Evolutionary conservation across 345 rosid genomes (phyloP).

Genomic region (Capsella bursapastoris): DNA sequence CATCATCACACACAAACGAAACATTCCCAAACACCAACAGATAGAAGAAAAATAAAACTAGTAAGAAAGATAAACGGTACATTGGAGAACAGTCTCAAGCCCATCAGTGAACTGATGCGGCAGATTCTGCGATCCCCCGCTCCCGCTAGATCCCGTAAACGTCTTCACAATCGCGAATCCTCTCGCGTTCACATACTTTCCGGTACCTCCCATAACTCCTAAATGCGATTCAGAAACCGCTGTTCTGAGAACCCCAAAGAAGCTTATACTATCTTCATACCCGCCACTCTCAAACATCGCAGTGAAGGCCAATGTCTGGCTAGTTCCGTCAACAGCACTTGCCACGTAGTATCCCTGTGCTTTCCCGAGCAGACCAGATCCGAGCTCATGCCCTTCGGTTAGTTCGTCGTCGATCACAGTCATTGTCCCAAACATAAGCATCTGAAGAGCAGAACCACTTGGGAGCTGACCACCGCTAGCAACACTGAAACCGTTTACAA

Average conservation of each 20-base stretch:
- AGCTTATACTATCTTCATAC: conserved; percentile 72
- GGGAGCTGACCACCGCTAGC: conserved; percentile 63
- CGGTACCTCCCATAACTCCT: conserved; percentile 89
- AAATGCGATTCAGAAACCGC: conserved; percentile 80
- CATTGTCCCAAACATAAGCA: conserved; percentile 86
- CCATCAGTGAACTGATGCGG: conserved; percentile 65
- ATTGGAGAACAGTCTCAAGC: conserved; percentile 64
- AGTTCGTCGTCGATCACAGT: conserved; percentile 81
- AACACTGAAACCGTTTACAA: conserved; percentile 44
- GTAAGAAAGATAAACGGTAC: conserved; percentile 61
- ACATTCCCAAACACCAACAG: conserved; percentile 28
- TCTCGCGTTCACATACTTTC: conserved; percentile 74
- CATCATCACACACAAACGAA: conserved; percentile 30
- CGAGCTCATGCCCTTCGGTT: conserved; percentile 70
- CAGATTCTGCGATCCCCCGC: conserved; percentile 48
- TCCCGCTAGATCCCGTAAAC: conserved; percentile 55
- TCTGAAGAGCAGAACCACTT: conserved; percentile 55
- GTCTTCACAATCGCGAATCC: conserved; percentile 77
- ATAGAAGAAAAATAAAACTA: conserved; percentile 17
- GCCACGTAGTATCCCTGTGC: conserved; percentile 88
- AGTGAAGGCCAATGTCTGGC: conserved; percentile 82
- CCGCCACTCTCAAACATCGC: conserved; percentile 77
- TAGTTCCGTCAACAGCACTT: conserved; percentile 76
- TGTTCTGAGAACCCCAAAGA: conserved; percentile 76
- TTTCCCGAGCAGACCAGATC: conserved; percentile 72